Evolutionary conservation across 2,329 filamentous ascomycete species (phyloP), one percentile per base, ranked within the genome.

Genomic region (Xylariomycetidae sp.): DNA sequence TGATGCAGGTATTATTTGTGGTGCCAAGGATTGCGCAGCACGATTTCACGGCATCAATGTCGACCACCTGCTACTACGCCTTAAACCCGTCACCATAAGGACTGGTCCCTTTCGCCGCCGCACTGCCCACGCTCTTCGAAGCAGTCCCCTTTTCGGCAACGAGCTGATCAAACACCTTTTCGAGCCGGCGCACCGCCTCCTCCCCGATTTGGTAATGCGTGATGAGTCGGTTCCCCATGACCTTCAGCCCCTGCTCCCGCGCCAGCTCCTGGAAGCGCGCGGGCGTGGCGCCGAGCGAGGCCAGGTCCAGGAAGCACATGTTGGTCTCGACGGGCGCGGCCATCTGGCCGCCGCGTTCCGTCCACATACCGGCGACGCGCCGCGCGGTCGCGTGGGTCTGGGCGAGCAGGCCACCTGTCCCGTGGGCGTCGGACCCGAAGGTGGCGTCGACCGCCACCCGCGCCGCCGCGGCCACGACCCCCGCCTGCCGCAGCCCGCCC

Each of bases 361-460:
- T 66, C 82, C 81, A 85, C 39, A 76, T 56, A 18, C 65, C 66
- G 78, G 79, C 85, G 38, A 77, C 59, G 37, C 61, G 63, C 52
- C 68, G 69, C 2, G 82, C 81, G 19, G 69, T 74, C 28, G 60
- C 60, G 54, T 86, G 80, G 4, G 70, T 71, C 14, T 61, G 62
- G 10, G 56, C 50, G 32, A 85, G 60, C 47, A 72, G 45, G 0
- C 52, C 52, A 4, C 40, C 49, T 18, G 43, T 42, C 29, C 53
- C 54, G 19, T 38, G 37, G 3, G 70, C 63, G 4, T 69, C 75
- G 10, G 54, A 59, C 10, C 77, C 75, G 42, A 92, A 94, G 0
- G 83, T 88, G 56, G 88, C 82, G 43, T 90, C 80, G 7, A 93
- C 73, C 1, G 83, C 85, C 4, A 88, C 79, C 15, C 82, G 67